Conservation (phyloP, 179 eudicot genomes). For the Vitellaria paradoxa region DNA sequence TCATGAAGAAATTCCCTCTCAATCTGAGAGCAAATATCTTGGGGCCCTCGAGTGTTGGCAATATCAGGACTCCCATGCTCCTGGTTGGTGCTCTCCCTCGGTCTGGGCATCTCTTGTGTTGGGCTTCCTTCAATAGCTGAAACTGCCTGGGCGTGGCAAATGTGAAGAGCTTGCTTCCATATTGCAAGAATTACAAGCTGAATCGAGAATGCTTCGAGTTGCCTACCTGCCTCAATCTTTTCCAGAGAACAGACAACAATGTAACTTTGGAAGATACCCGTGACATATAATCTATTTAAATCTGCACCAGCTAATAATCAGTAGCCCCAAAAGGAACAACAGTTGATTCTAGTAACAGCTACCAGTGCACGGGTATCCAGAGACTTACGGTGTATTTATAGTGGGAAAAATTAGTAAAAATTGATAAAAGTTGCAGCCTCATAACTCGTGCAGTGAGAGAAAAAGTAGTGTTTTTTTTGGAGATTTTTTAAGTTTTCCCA, state of each 20-base stretch:
- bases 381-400: background rate
- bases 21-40: conserved; percentile 55
- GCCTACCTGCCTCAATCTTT: conserved; percentile 59
- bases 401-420: no score
- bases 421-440: no score
- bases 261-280: conserved; percentile 2
- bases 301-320: background rate
- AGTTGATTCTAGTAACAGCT: background rate
- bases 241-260: conserved; percentile 20
- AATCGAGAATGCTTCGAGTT: conserved; percentile 86
- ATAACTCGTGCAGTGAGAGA: no score
- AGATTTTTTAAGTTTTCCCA: no score
- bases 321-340: background rate
- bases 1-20: conserved; percentile 74
- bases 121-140: conserved; percentile 75
- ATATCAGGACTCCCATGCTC: conserved; percentile 42
- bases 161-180: conserved; percentile 92
- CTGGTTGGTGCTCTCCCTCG: conserved; percentile 36
- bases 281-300: background rate
- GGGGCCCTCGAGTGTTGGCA: conserved; percentile 34
- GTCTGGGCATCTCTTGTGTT: conserved; percentile 35
- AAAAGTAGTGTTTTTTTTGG: no score
- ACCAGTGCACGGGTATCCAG: background rate
- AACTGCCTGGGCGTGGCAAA: conserved; percentile 82
- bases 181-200: conserved; percentile 90